phyloP scores from a whole-genome alignment of 345 rosid genomes.

The Noccaea caerulescens region DNA sequence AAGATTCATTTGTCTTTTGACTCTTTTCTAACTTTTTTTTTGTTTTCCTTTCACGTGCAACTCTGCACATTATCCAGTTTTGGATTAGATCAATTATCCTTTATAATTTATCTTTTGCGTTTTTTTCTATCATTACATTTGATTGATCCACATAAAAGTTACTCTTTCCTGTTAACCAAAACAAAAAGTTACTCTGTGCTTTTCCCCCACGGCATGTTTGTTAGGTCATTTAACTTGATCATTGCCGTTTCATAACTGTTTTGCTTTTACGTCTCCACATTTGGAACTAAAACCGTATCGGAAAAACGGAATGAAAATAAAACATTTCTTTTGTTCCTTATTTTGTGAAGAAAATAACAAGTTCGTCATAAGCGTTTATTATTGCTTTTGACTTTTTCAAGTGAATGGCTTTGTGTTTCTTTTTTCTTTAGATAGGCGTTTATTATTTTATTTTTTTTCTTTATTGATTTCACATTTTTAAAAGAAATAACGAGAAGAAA shows the following conservation, averaged over 20 bases:
- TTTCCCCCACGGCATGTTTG: conserved; percentile 29
- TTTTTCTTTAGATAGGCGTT: not conserved
- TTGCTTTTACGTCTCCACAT: conserved; percentile 2
- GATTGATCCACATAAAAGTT: conserved; percentile 15
- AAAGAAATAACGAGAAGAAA: not conserved
- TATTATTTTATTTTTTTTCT: conserved; percentile 2
- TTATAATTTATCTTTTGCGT: conserved; percentile 17
- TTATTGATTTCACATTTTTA: not conserved
- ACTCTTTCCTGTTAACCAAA: conserved; percentile 5
- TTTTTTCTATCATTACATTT: conserved; percentile 28
- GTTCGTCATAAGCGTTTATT: not conserved
- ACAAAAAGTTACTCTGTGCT: conserved; percentile 12
- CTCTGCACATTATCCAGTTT: conserved; percentile 28
- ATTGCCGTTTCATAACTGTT: conserved; percentile 9
- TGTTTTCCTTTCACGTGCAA: not conserved
- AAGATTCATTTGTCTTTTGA: conserved; percentile 29
- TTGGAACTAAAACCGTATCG: not conserved
- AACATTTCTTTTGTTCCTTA: not conserved
- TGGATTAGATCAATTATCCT: conserved; percentile 31
- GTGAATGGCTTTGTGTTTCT: conserved; percentile 12
- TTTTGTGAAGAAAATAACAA: not conserved
- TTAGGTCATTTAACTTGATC: conserved; percentile 3
- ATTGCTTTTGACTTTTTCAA: too few species aligned
- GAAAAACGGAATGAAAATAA: not conserved
- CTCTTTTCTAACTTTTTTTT: conserved; percentile 1